These are phyloP conservation scores for Hamamelis virginiana DNA, from an alignment of 164 flowering plant genomes.

Conservation along the genomic window DNA sequence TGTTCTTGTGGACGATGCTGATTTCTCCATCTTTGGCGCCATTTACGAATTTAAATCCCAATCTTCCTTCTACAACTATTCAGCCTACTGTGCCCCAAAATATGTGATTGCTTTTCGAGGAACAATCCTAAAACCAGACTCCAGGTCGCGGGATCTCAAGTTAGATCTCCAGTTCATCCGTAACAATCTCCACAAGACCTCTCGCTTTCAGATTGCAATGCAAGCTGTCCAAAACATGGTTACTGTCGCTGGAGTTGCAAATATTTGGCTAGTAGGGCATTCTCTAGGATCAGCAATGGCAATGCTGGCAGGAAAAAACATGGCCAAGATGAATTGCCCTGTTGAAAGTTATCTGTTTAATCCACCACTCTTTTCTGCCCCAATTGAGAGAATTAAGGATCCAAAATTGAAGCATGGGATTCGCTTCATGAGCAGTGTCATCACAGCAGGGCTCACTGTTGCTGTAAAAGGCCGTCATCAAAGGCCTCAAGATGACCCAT, in stretches of 20 bases:
- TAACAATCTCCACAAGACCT: slow-evolving; percentile 60
- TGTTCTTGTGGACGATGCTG: slow-evolving; percentile 64
- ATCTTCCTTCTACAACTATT: neutral
- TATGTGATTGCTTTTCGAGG: slow-evolving; percentile 86
- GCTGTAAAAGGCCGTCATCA: slow-evolving; percentile 33
- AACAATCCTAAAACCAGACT: slow-evolving; percentile 55
- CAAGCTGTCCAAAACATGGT: slow-evolving; percentile 61
- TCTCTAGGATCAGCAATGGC: slow-evolving; percentile 91
- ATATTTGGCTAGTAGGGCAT: slow-evolving; percentile 85
- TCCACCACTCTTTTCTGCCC: slow-evolving; percentile 75
- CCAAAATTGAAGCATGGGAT: slow-evolving; percentile 57
- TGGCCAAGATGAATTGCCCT: slow-evolving; percentile 61
- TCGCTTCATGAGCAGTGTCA: slow-evolving; percentile 57
- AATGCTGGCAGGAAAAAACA: slow-evolving; percentile 74
- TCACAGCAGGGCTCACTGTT: slow-evolving; percentile 66
- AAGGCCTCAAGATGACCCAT: slow-evolving; percentile 32
- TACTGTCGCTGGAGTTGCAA: slow-evolving; percentile 42
- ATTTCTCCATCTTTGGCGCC: slow-evolving; percentile 77
- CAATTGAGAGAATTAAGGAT: slow-evolving; percentile 67
- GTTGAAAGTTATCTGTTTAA: slow-evolving; percentile 76
- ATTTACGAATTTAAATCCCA: slow-evolving; percentile 49
- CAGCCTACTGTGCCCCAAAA: slow-evolving; percentile 34
- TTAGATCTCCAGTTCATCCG: slow-evolving; percentile 53
- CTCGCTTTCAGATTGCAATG: slow-evolving; percentile 63
- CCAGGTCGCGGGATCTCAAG: slow-evolving; percentile 60